Base-by-base conservation (phyloP, 164 flowering plant species). In the Vitis labrusca region DNA sequence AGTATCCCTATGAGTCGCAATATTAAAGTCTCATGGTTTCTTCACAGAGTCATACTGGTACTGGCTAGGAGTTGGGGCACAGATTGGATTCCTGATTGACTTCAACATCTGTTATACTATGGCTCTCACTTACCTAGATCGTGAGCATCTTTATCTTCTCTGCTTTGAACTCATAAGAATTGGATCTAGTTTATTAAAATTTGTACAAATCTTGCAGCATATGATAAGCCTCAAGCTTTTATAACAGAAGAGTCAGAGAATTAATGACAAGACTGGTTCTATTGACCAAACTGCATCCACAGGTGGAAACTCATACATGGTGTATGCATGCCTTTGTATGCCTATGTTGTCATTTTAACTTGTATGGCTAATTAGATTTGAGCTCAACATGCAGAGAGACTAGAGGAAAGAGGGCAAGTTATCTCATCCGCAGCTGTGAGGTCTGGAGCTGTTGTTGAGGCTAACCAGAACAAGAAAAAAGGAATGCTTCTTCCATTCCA, bases 401-500 rank as follows among this genome's bases (percentile, higher is more conserved):
- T 0, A 32, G 44, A 6, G 44, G 44, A 6, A 32, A 32, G 44
- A 32, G 44, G 7, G 7, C 0, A 4, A 32, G 5, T 32, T 6
- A 32, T 32, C 44, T 6, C 7, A 32, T 32, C 44, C 44, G 5
- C 44, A 32, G 5, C 44, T 32, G 7, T 32, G 44, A 32, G 44
- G 44, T 4, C 44, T 4, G 61, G 23, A 48, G 12, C 49, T 9
- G 44, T 11, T 13, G 13, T 2, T 5, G 64, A 49, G 48, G 70
- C 61, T 12, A 53, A n/a, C 6, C 73, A 23, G 29, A 74, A 61
- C 47, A 74, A 61, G 59, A 82, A 66, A 55, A 77, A n/a, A 72
- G 90, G 88, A 73, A 83, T 86, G 86, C 79, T 83, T 73, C 88
- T 86, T 71, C 90, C 86, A 47, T 86, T 86, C 66, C 75, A 79